A percentile compares a stretch with the other conserved stretches of the same genome.
These are phyloP conservation scores for Phyllosticta ampelicida DNA, from an alignment of 2,329 filamentous ascomycete genomes.

Conservation along the genomic window DNA sequence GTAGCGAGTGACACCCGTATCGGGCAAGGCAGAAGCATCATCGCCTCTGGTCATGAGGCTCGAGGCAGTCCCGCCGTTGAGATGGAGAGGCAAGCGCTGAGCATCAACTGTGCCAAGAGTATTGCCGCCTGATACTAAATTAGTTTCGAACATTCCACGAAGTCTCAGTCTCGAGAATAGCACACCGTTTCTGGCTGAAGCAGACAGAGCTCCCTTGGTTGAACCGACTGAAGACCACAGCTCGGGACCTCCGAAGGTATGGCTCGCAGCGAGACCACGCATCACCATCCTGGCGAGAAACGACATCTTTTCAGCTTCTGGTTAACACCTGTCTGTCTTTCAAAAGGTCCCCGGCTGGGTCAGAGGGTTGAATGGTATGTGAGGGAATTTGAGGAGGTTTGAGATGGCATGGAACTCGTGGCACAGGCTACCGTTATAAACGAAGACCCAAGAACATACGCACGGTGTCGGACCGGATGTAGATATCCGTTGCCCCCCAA, in stretches of 20 bases:
- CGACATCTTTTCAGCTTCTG: constrained; percentile 3
- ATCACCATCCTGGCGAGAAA: constrained; percentile 7
- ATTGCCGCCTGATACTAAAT: not conserved
- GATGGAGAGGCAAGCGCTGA: not conserved
- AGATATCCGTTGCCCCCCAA: not conserved
- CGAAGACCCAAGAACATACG: not conserved
- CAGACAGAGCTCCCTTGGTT: not conserved
- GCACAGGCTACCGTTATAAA: not conserved
- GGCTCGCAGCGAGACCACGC: not conserved
- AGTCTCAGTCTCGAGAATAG: not conserved
- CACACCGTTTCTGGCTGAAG: constrained; percentile 3
- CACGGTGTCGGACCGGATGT: not conserved
- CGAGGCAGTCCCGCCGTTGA: not conserved
- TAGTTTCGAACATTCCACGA: not conserved
- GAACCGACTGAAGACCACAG: constrained; percentile 1
- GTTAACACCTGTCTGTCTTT: not conserved
- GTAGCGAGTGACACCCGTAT: constrained; percentile 22
- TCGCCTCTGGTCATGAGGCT: not conserved
- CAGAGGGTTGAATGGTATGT: not conserved
- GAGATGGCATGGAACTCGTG: not conserved
- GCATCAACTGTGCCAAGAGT: constrained; percentile 3
- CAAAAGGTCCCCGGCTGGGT: not conserved
- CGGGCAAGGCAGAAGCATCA: constrained; percentile 15
- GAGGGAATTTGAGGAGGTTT: not conserved
- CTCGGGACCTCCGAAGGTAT: constrained; percentile 2